Conservation (phyloP, 306 rosid genomes). For the Inga leiocalycina region DNA sequence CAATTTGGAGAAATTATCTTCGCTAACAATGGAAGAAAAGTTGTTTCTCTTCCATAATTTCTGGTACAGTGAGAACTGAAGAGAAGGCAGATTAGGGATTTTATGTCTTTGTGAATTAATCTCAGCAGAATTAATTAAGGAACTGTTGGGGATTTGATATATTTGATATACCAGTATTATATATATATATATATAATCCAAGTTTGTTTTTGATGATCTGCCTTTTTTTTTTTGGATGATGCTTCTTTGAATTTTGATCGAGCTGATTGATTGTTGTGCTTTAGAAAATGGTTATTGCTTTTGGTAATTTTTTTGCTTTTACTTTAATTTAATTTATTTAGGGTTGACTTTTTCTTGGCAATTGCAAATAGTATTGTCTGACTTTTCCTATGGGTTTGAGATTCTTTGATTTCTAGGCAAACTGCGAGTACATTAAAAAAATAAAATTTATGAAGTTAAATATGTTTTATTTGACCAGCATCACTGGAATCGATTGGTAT, state of each 20-base stretch:
- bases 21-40: constrained; percentile 31
- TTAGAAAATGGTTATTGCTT: background rate
- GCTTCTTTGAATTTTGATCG: background rate
- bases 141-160: constrained; percentile 20
- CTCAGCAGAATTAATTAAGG: constrained; percentile 17
- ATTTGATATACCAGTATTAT: background rate
- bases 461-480: background rate
- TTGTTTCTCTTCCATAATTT: background rate
- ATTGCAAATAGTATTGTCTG: background rate
- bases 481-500: background rate
- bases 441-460: background rate
- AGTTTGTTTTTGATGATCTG: constrained; percentile 4
- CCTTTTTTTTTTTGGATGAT: background rate
- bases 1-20: constrained; percentile 41
- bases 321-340: constrained; percentile 9
- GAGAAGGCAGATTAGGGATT: constrained; percentile 30
- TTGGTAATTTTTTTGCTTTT: background rate
- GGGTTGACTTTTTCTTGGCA: constrained; percentile 37
- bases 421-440: background rate
- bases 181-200: background rate
- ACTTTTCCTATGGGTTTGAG: background rate
- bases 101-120: constrained; percentile 33
- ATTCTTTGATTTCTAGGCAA: background rate
- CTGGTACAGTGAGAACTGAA: constrained; percentile 3
- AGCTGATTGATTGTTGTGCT: constrained; percentile 24